phyloP scores from a whole-genome alignment of 1,284 basidiomycete species.

The Heterobasidion irregulare region DNA sequence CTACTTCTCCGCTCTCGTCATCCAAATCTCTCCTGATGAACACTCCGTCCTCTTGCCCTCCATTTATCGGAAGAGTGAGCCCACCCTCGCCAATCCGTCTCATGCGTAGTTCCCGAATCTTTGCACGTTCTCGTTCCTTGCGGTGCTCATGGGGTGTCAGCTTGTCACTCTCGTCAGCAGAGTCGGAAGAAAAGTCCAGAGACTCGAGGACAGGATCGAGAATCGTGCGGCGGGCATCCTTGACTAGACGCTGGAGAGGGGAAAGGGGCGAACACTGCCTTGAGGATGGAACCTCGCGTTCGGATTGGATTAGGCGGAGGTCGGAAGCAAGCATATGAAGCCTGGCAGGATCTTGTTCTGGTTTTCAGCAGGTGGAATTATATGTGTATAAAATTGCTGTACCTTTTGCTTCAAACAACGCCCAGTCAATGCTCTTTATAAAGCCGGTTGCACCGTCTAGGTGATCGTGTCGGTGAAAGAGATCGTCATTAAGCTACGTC shows the following conservation, averaged over 20 bases:
- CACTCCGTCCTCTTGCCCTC: constrained; percentile 24
- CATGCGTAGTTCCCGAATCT: constrained; percentile 48
- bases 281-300: constrained; percentile 20
- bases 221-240: constrained; percentile 38
- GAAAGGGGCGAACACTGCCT: constrained; percentile 41
- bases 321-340: constrained; percentile 35
- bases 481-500: constrained; percentile 24
- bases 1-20: constrained; percentile 54
- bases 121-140: constrained; percentile 36
- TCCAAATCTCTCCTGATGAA: constrained; percentile 46
- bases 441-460: constrained; percentile 27
- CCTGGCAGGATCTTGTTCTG: constrained; percentile 29
- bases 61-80: constrained; percentile 14
- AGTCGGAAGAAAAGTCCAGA: constrained; percentile 20
- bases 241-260: constrained; percentile 54
- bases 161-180: constrained; percentile 31
- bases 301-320: constrained; percentile 24
- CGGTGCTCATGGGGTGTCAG: constrained; percentile 30
- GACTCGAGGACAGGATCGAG: constrained; percentile 52
- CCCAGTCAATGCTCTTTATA: constrained; percentile 43
- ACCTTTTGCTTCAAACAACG: constrained; percentile 39
- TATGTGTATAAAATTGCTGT: constrained; percentile 8
- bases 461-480: constrained; percentile 36
- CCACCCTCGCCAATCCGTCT: constrained; percentile 32
- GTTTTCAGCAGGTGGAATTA: not conserved